Base-by-base conservation (phyloP, 805 yeast species). In the Barnettozyma wickerhamii region DNA sequence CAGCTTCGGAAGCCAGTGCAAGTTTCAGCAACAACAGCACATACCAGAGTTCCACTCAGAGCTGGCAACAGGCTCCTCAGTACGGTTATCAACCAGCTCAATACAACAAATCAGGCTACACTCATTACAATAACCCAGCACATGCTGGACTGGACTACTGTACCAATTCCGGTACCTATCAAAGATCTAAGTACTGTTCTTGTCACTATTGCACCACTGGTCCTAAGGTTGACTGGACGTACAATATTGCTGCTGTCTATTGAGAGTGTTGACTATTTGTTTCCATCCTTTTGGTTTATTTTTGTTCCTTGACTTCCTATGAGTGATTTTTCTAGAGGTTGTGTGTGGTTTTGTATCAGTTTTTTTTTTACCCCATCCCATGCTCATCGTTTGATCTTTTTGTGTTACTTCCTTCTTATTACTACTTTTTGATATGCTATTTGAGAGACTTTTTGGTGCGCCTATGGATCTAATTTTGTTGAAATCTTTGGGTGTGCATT, bases 181-280 rank as follows among this genome's bases (percentile, higher is more conserved):
- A 47, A 20, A 50, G 42, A 35, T 36, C 38, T 20, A 40, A 42
- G 20, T 51, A 47, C 38, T 56, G 60, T 30, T 42, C 47, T 6
- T 56, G 60, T 45, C 41, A 45, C 23, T 55, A 38, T 41, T 56
- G 60, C 31, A 45, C 53, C 9, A 35, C 45, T 15, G 41, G 47
- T 9, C 10, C 49, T 12, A 48, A 42, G 4, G 52, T 52, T 38
- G 56, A 54, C 35, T 55, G 58, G 58, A 32, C 48, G 21, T 47
- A 46, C 30, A 48, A 38, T 24, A 30, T 46, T 20, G 45, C 52
- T 23, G 38, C 50, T 29, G 53, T 48, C 31, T 48, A 35, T 27
- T 47, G 9, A 3, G 7, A 23, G 34, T 33, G 45, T 30, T 36
- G 37, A 42, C 14, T 40, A 34, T 19, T 40, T 14, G 4, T 29